Evolutionary conservation across 139 green algal genomes (phyloP), one percentile per base, ranked within the genome.

Genomic region (Mychonastes homosphaera): DNA sequence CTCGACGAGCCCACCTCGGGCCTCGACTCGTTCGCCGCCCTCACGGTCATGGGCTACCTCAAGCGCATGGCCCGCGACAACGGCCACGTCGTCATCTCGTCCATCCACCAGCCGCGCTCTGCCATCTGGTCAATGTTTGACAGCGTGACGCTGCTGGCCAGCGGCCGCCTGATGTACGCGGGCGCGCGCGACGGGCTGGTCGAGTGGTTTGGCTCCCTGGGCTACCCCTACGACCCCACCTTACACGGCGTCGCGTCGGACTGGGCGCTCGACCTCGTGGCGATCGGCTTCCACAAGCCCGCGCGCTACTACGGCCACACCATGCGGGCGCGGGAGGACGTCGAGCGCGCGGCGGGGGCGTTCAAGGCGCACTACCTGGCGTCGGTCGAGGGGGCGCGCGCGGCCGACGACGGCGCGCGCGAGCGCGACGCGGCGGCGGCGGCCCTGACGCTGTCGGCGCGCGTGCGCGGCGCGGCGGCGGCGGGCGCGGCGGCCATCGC

Each of bases 111-210:
- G 64, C 84, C 85, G 3, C 74, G 85, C 43, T 66, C 44, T 54
- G 77, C 66, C 49, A 86, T 96, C 39, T 96, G 84, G 53, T 66
- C 53, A 32, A 74, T 92, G 62, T 88, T 96, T 63, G 85, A 95
- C 56, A 64, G 28, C 38, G 68, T 94, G 29, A 65, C 87, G 1
- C 74, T 96, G 27, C 53, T 97, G 38, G 73, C 71, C 15, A 53
- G 27, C n/a, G 74, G 69, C 15, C 62, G 60, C 27, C 44, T 69
- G 0, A 62, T 78, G 61, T 79, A 65, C 62, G 51, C 49, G 19
- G 65, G 71, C 27, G 23, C 50, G 5, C 57, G 63, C 24, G 67
- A 70, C 21, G 41, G 46, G 43, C 51, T 79, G 46, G 53, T 79
- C 35, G 46, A 41, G 40, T 76, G 72, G 66, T 79, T 79, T 58